phyloP scores from a whole-genome alignment of 73 alveolate species.

The Tetrahymena elliotti region DNA sequence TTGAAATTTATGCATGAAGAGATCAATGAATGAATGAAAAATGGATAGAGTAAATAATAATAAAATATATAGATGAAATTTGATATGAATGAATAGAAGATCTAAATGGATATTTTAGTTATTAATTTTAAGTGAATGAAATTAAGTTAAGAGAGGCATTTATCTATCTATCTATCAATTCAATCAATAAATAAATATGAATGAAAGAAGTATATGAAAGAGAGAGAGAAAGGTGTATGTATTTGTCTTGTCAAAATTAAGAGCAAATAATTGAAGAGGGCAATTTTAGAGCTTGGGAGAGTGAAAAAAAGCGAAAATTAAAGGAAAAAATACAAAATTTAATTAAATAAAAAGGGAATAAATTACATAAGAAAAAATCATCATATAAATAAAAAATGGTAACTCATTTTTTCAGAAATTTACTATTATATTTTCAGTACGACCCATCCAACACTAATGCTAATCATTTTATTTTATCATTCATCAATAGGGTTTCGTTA shows the following conservation, averaged over 20 bases:
- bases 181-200: neutral
- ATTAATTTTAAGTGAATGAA: neutral
- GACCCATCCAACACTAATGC: neutral
- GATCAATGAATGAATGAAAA: neutral
- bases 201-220: neutral
- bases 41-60: too few species aligned
- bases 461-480: neutral
- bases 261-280: neutral
- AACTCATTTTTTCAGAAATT: neutral
- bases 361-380: neutral
- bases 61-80: too few species aligned
- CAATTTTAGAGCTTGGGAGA: neutral
- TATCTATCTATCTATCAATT: too few species aligned
- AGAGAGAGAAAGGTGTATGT: neutral
- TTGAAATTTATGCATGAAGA: neutral
- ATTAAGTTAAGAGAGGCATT: too few species aligned
- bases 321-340: neutral
- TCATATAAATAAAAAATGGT: neutral
- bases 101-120: neutral
- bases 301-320: neutral
- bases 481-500: constrained; percentile 93
- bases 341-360: neutral
- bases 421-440: neutral
- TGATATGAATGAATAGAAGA: too few species aligned
- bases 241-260: neutral